Evolutionary conservation across 306 rosid species (phyloP).

Genomic region (Quercus variabilis): DNA sequence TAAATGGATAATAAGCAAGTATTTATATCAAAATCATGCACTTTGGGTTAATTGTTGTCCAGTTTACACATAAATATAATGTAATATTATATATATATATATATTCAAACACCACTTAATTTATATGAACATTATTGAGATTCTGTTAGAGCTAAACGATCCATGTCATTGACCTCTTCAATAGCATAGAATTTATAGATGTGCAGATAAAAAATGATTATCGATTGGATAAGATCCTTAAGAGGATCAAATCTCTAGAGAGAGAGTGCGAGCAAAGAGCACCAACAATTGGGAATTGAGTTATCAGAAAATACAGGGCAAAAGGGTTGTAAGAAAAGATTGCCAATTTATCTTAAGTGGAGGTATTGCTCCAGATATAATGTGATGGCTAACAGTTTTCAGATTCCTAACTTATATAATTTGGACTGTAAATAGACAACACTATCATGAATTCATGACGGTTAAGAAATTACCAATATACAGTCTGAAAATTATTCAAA

Average conservation of each 20-base stretch:
- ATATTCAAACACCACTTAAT: too few relatives aligned
- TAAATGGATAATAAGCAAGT: not conserved
- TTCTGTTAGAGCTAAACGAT: too few relatives aligned
- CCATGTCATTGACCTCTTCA: too few relatives aligned
- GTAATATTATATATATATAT: too few relatives aligned
- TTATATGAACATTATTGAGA: too few relatives aligned
- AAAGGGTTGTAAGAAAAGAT: not conserved
- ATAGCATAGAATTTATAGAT: too few relatives aligned
- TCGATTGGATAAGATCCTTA: too few relatives aligned
- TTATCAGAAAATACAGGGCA: not conserved
- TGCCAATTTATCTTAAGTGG: not conserved
- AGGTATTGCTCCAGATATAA: not conserved
- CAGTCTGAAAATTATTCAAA: not conserved
- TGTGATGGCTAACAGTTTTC: not conserved
- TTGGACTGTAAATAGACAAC: not conserved
- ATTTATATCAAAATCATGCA: not conserved
- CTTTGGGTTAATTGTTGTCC: not conserved
- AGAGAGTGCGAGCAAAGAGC: not conserved
- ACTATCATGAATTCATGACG: not conserved
- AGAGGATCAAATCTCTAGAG: too few relatives aligned
- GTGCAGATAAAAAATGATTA: too few relatives aligned
- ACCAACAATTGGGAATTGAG: not conserved
- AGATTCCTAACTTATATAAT: not conserved
- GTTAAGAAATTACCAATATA: not conserved
- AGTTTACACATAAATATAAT: too few relatives aligned